Conservation (phyloP, 108 stramenopile species). For the Cyclotella baltica region DNA sequence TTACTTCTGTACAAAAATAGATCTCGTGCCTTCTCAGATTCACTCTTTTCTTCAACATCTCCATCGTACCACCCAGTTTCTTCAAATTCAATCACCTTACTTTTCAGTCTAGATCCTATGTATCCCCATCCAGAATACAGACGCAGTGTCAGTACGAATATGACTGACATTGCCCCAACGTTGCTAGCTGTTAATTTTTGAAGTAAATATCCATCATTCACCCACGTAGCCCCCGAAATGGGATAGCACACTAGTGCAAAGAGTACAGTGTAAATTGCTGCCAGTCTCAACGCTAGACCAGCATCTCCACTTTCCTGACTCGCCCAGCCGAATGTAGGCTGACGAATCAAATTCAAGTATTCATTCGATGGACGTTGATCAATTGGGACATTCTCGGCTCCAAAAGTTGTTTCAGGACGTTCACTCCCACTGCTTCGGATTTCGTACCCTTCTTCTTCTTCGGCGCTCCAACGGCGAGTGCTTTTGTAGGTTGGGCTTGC, state of each 20-base stretch:
- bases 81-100: constrained; percentile 87
- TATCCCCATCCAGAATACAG: constrained; percentile 88
- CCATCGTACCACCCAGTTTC: constrained; percentile 92
- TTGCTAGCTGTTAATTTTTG: constrained; percentile 83
- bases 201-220: constrained; percentile 74
- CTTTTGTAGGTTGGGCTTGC: neutral
- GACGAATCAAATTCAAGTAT: constrained; percentile 72
- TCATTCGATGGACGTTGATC: constrained; percentile 86
- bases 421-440: constrained; percentile 1
- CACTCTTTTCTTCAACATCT: constrained; percentile 78
- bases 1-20: constrained; percentile 75
- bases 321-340: constrained; percentile 84
- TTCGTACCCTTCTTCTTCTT: constrained; percentile 47
- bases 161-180: constrained; percentile 70
- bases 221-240: constrained; percentile 84
- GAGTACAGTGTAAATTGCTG: constrained; percentile 52
- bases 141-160: constrained; percentile 69
- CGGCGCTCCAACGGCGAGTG: neutral
- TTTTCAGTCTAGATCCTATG: constrained; percentile 77
- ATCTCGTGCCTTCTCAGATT: constrained; percentile 76
- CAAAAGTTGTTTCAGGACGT: constrained; percentile 75
- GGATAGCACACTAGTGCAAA: constrained; percentile 76
- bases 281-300: constrained; percentile 55
- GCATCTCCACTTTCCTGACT: constrained; percentile 58
- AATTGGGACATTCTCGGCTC: constrained; percentile 83